These are phyloP conservation scores for Pyricularia pennisetigena DNA, from an alignment of 2,329 filamentous ascomycete genomes.

Conservation along the genomic window DNA sequence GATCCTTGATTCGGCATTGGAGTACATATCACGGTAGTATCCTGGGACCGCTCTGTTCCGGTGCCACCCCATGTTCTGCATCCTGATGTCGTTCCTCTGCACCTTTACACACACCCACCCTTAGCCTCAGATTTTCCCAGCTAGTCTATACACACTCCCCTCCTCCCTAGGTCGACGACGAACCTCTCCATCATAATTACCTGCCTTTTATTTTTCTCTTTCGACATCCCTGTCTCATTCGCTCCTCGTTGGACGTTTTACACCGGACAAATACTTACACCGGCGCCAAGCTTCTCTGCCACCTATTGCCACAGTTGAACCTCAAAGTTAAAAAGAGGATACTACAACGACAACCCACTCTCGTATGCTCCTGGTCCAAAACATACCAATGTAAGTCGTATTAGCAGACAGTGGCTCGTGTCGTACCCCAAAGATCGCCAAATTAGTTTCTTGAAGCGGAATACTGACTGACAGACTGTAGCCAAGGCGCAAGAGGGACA, in stretches of 20 bases:
- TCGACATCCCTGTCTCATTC: not conserved
- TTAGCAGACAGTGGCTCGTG: not conserved
- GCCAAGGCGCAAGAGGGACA: not conserved
- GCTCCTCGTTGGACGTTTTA: not conserved
- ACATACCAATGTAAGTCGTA: not conserved
- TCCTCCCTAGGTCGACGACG: not conserved
- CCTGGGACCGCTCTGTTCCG: not conserved
- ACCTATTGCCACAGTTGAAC: not conserved
- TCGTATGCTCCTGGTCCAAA: not conserved
- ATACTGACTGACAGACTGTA: not conserved
- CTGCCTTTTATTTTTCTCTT: not conserved
- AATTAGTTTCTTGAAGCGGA: not conserved
- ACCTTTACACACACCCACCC: not conserved
- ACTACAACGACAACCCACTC: not conserved
- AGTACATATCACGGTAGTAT: not conserved
- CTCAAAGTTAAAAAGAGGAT: not conserved
- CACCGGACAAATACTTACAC: not conserved
- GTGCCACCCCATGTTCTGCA: not conserved
- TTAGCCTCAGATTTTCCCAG: not conserved
- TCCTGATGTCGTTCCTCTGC: not conserved
- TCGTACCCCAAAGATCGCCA: not conserved
- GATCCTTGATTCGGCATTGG: not conserved
- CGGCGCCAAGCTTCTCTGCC: not conserved
- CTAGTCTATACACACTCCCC: not conserved
- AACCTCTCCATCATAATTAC: not conserved